Conservation (phyloP, 2,329 filamentous ascomycete species). For the Claviceps sp. region DNA sequence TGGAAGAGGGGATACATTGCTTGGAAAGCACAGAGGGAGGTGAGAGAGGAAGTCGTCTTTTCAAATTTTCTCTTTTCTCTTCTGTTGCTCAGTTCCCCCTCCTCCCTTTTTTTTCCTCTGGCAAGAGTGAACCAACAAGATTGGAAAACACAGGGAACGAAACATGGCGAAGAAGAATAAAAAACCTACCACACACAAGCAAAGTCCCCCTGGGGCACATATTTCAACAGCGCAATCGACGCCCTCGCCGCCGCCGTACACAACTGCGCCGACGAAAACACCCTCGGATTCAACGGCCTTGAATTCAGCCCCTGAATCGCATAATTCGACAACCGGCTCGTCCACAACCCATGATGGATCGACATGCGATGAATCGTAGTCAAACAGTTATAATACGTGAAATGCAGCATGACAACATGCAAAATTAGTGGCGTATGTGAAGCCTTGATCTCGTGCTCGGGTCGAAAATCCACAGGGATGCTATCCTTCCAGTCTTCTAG, state of each 20-base stretch:
- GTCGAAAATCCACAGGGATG: slow-evolving; percentile 92
- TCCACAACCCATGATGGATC: slow-evolving; percentile 97
- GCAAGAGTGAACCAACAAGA: not conserved
- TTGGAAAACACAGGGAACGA: not conserved
- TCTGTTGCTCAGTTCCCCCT: no score
- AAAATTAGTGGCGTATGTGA: slow-evolving; percentile 87
- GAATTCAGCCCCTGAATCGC: slow-evolving; percentile 91
- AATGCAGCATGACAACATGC: slow-evolving; percentile 87
- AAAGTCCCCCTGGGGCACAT: slow-evolving; percentile 89
- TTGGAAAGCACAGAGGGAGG: not conserved
- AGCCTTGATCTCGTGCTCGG: slow-evolving; percentile 89
- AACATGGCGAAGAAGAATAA: not conserved
- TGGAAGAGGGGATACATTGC: not conserved
- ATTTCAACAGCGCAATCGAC: slow-evolving; percentile 87
- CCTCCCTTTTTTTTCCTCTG: no score
- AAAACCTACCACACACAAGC: slow-evolving; percentile 76
- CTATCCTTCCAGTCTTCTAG: slow-evolving; percentile 93
- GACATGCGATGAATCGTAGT: slow-evolving; percentile 98
- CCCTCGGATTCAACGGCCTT: slow-evolving; percentile 76
- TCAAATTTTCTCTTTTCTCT: no score
- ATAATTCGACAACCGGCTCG: slow-evolving; percentile 83
- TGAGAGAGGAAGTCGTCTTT: not conserved
- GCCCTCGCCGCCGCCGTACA: slow-evolving; percentile 88
- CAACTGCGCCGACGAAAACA: slow-evolving; percentile 85
- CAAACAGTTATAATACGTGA: slow-evolving; percentile 94